Evolutionary conservation across 495 filamentous ascomycete species (phyloP), one percentile per base, ranked within the genome.

Genomic region (Entonaema liquescens): DNA sequence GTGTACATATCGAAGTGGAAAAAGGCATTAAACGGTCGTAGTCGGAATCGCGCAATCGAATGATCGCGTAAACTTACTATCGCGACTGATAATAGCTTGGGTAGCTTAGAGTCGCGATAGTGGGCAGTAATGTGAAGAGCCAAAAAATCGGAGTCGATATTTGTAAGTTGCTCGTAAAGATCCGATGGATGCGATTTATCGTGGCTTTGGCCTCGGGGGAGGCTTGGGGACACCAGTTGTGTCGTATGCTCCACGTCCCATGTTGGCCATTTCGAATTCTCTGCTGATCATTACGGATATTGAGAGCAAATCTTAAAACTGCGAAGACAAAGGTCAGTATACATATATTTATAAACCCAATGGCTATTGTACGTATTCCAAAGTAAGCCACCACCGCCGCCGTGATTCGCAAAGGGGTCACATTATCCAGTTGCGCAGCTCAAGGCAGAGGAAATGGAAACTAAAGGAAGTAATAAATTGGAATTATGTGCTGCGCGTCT

Each of bases 161-260:
- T 31, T 29, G 53, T 19, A 56, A 56, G 33, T 65, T 23, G 42
- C 62, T 50, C 65, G 70, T 58, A 66, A 62, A 62, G 49, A 9
- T 36, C 50, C 38, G 47, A 49, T 23, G 47, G 17, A 23, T 53
- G 42, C 15, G 8, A 52, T 23, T 83, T 83, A 83, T 75, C 76
- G 78, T 55, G 85, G 85, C 83, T 85, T 86, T 36, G 85, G 85
- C 66, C 80, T 78, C 31, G 78, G 82, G 29, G 84, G 84, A 47
- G 85, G 85, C 77, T 87, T 87, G 31, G 82, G 83, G 9, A 86
- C 81, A 44, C 84, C 84, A 29, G 85, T 87, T 61, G 84, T 86
- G 74, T 87, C 85, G 67, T 87, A 87, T 52, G 84, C 84, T n/a
- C 85, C 85, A 23, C 85, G 79, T 71, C 84, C 85, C 79, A 86